Percentiles rank a stretch among this genome's conserved stretches.
phyloP scores from a whole-genome alignment of 2,329 filamentous ascomycete species.

The Zymoseptoria tritici region DNA sequence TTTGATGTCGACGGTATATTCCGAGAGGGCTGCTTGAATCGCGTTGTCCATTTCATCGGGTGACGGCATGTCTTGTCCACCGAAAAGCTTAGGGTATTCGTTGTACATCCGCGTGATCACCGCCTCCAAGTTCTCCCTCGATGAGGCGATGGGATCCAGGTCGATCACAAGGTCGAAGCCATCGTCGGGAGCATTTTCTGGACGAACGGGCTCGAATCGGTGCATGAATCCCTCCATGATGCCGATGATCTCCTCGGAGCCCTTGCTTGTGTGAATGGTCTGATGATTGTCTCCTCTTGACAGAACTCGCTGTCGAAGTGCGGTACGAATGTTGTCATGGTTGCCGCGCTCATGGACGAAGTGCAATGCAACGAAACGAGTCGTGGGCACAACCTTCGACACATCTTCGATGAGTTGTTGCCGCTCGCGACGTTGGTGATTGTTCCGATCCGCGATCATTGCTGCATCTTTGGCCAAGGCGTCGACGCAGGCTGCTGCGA shows the following conservation, averaged over 20 bases:
- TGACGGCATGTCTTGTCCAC: conserved; percentile 55
- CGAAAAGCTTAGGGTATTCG: conserved; percentile 70
- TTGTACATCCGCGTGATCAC: conserved; percentile 64
- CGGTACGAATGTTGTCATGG: conserved; percentile 62
- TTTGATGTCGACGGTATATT: conserved; percentile 69
- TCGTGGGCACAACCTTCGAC: conserved; percentile 50
- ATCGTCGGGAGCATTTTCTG: conserved; percentile 62
- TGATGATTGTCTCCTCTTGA: conserved; percentile 92
- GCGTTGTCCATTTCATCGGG: conserved; percentile 70
- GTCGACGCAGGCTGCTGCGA: conserved; percentile 63
- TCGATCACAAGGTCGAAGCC: conserved; percentile 80
- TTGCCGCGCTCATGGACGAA: conserved; percentile 68
- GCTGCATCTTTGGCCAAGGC: conserved; percentile 58
- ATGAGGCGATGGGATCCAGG: conserved; percentile 69
- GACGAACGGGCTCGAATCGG: conserved; percentile 73
- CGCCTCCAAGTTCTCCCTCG: conserved; percentile 76
- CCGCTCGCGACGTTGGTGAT: conserved; percentile 80
- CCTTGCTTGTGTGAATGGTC: conserved; percentile 81
- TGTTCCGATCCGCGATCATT: conserved; percentile 90
- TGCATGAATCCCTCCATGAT: conserved; percentile 94
- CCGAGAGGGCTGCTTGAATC: conserved; percentile 64
- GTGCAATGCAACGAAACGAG: conserved; percentile 75
- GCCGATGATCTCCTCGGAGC: conserved; percentile 64
- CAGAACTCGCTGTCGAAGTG: conserved; percentile 73
- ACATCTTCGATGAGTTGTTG: conserved; percentile 81